Base-by-base conservation (phyloP, 108 stramenopile species). In the Mediolabrus comicus region DNA sequence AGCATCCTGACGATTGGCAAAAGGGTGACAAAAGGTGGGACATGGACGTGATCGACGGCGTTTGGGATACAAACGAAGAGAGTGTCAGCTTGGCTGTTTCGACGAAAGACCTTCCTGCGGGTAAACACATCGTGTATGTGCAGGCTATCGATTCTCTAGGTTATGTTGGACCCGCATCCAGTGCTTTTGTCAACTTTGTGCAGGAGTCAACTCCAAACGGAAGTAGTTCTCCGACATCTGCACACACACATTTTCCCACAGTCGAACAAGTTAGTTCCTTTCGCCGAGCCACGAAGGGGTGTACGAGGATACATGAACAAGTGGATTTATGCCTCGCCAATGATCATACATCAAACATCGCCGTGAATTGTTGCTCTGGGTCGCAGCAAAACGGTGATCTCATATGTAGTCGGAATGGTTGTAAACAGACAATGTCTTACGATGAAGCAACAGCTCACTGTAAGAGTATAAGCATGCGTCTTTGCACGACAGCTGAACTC, bases 81-180 rank as follows among this genome's bases (percentile, higher is more conserved):
- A 28, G 12, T 35, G 34, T 78, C 29, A 14, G 51, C 0, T 17
- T 59, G 26, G 24, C 16, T 39, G 35, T 54, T n/a, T 36, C 36
- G 10, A 39, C 49, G 25, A 66, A 24, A 51, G 65, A 34, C 34
- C 4, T 74, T 22, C 22, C 69, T 33, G 11, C 62, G 35, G 71
- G 67, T 7, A 65, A 34, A 27, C 79, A 76, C 29, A 67, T 19
- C 10, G 24, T 83, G 26, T 69, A 68, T 75, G 53, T 52, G 29
- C 83, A 83, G 39, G 83, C 83, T 26, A 65, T 58, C 19, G 83
- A 83, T 53, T 72, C 62, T 39, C 46, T 71, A 28, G 78, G 70
- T 17, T 80, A 83, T 61, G 22, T 27, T 28, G 83, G 83, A 16
- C 72, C 83, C n/a, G 59, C 80, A 3, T 65, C 70, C 13, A 74